These are phyloP conservation scores for Teunomyces stri DNA, from an alignment of 805 yeast genomes.

Conservation along the genomic window DNA sequence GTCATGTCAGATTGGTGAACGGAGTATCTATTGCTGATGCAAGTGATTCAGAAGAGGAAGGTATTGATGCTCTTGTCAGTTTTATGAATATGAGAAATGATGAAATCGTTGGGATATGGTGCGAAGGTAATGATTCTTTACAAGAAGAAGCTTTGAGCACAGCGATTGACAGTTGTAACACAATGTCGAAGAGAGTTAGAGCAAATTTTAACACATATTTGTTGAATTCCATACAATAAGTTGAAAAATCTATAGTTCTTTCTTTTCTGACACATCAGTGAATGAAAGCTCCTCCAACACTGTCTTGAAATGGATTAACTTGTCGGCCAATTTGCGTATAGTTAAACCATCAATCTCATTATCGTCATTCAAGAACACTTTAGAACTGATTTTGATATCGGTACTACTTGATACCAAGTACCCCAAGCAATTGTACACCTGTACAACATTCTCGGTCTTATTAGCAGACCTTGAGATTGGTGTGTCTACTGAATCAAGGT, in stretches of 20 bases:
- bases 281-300: conserved; percentile 27
- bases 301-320: conserved; percentile 22
- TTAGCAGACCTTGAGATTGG: conserved; percentile 26
- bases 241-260: conserved; percentile 10
- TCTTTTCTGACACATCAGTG: conserved; percentile 17
- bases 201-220: conserved; percentile 47
- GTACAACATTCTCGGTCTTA: conserved; percentile 27
- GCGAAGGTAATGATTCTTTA: conserved; percentile 30
- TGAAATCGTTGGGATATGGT: conserved; percentile 62
- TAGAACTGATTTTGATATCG: conserved; percentile 30
- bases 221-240: not conserved
- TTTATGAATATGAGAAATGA: conserved; percentile 53
- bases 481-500: conserved; percentile 19
- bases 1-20: conserved; percentile 35
- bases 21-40: conserved; percentile 18
- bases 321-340: conserved; percentile 16
- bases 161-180: conserved; percentile 44
- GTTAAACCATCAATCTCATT: conserved; percentile 16
- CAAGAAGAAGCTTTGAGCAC: conserved; percentile 19
- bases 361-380: conserved; percentile 29
- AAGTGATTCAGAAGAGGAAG: conserved; percentile 10
- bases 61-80: conserved; percentile 43
- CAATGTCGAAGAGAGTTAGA: conserved; percentile 42
- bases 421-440: conserved; percentile 22
- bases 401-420: conserved; percentile 21